Evolutionary conservation across 2,329 filamentous ascomycete species (phyloP).

Genomic region (Apiospora sp.): DNA sequence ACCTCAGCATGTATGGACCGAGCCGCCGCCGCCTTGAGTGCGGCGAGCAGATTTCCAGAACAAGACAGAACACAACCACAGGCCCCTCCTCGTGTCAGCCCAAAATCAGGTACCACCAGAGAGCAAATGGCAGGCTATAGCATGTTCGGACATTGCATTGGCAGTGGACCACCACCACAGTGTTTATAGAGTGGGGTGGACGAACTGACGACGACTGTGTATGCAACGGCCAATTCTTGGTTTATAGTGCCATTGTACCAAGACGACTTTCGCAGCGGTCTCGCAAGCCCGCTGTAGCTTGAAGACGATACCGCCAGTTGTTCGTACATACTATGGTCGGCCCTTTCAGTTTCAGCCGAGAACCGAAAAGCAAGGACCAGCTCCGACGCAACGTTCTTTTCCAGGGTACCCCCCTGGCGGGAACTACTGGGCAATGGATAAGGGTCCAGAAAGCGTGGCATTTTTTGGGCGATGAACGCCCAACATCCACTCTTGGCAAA

Average conservation of each 20-base stretch:
- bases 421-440: not conserved
- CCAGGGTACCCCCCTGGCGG: not conserved
- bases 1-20: not conserved
- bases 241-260: not conserved
- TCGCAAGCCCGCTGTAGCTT: not conserved
- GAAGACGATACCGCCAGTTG: not conserved
- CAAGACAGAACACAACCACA: not conserved
- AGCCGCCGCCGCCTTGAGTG: not conserved
- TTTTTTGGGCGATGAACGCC: not conserved
- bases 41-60: not conserved
- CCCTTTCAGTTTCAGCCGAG: conserved; percentile 14
- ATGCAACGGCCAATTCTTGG: not conserved
- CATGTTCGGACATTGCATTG: not conserved
- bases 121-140: not conserved
- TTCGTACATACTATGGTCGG: not conserved
- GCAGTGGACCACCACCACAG: not conserved
- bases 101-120: not conserved
- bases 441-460: conserved; percentile 5
- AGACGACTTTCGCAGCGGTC: not conserved
- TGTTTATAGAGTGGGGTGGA: conserved; percentile 4
- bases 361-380: not conserved
- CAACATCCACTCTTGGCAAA: conserved; percentile 9
- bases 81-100: not conserved
- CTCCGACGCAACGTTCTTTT: not conserved
- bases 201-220: not conserved